Conservation (phyloP, 495 filamentous ascomycete genomes). For the Aspergillus saccharolyticus region DNA sequence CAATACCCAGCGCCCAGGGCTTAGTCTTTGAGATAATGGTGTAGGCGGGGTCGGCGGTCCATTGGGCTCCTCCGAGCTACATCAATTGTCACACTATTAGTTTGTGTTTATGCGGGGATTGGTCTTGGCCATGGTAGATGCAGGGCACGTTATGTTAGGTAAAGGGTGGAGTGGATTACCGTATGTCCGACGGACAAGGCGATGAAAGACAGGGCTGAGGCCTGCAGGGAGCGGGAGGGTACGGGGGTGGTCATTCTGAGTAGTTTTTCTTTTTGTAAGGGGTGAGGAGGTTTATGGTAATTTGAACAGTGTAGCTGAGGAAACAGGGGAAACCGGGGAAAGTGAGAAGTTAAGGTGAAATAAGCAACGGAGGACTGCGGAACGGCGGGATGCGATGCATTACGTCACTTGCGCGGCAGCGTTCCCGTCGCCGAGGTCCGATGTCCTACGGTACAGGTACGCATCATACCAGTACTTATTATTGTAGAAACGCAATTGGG, state of each 20-base stretch:
- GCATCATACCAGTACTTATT: no score
- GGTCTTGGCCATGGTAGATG: no score
- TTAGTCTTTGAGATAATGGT: conserved; percentile 19
- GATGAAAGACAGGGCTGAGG: conserved; percentile 20
- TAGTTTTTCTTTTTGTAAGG: not conserved
- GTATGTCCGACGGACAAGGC: conserved; percentile 26
- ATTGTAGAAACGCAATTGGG: no score
- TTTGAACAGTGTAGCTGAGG: not conserved
- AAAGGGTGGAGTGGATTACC: not conserved
- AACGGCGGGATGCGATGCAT: no score
- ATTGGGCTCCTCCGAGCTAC: conserved; percentile 19
- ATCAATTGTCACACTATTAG: not conserved
- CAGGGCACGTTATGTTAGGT: not conserved
- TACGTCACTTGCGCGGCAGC: no score
- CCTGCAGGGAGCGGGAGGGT: conserved; percentile 20
- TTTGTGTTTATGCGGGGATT: not conserved
- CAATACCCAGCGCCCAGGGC: conserved; percentile 25
- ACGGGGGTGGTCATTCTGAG: not conserved
- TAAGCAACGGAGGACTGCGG: no score
- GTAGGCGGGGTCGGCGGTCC: conserved; percentile 26
- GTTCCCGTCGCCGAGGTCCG: no score
- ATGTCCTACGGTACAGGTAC: no score
- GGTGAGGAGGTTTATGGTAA: not conserved
- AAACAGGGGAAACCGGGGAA: no score
- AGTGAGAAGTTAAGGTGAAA: no score